A percentile compares a stretch with the other conserved stretches of the same genome.
Conservation (phyloP, 2,329 filamentous ascomycete species). For the Neospermospora avenae region DNA sequence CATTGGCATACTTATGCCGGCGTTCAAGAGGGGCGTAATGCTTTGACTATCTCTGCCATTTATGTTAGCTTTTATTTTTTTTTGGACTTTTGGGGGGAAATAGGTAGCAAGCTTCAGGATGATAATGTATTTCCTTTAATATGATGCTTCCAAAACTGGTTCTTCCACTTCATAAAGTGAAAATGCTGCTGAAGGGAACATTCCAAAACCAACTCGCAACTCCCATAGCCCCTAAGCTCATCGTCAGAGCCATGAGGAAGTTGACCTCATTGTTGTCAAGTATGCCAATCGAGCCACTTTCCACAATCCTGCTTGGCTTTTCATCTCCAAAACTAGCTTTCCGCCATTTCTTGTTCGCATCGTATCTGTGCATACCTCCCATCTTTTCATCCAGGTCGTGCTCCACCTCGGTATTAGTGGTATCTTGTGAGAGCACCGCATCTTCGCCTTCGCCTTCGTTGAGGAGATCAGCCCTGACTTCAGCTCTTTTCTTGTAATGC, state of each 20-base stretch:
- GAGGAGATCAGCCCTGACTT: conserved; percentile 42
- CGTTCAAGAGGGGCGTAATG: neutral
- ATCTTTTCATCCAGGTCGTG: conserved; percentile 38
- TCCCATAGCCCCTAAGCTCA: conserved; percentile 76
- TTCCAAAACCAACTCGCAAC: conserved; percentile 60
- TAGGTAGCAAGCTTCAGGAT: neutral
- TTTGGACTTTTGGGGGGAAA: no score
- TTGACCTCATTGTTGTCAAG: conserved; percentile 97
- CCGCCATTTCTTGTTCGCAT: conserved; percentile 48
- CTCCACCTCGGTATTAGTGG: conserved; percentile 29
- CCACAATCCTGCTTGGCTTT: conserved; percentile 49
- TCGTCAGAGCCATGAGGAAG: conserved; percentile 78
- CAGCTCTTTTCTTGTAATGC: conserved; percentile 36
- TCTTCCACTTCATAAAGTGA: conserved; percentile 13
- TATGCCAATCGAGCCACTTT: conserved; percentile 65
- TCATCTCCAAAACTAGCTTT: conserved; percentile 52
- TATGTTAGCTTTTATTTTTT: neutral
- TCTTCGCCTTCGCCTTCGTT: conserved; percentile 42
- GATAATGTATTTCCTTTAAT: neutral
- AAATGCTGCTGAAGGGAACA: conserved; percentile 47
- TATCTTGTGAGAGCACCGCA: conserved; percentile 40
- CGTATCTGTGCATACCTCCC: conserved; percentile 46
- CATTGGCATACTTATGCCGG: neutral
- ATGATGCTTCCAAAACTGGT: neutral
- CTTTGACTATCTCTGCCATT: neutral